phyloP scores from a whole-genome alignment of 352 stramenopile genomes.

The Thraustotheca clavata region DNA sequence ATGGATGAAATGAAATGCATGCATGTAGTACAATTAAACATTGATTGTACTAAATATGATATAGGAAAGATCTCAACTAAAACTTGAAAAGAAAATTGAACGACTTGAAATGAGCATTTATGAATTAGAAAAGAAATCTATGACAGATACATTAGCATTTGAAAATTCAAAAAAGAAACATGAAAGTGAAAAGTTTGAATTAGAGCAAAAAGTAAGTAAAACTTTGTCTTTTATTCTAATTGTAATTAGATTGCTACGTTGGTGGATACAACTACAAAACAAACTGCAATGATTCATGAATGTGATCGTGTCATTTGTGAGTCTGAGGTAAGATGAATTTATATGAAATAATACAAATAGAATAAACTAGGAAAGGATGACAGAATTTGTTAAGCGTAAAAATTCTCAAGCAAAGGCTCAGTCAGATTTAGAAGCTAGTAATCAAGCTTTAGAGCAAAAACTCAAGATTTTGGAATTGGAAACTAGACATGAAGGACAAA shows the following conservation, averaged over 20 bases:
- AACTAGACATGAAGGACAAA: neutral
- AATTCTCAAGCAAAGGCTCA: neutral
- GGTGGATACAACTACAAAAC: slow-evolving; percentile 45
- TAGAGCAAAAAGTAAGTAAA: slow-evolving; percentile 1
- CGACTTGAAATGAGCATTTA: neutral
- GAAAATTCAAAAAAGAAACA: neutral
- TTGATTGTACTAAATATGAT: neutral
- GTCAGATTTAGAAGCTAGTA: neutral
- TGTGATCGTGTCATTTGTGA: slow-evolving; percentile 51
- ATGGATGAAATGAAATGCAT: slow-evolving; percentile 2
- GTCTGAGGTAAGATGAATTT: slow-evolving; percentile 21
- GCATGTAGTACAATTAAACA: neutral
- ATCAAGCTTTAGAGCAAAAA: slow-evolving; percentile 3
- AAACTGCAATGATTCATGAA: slow-evolving; percentile 68
- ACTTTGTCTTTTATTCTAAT: neutral
- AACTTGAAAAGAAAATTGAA: slow-evolving; percentile 13
- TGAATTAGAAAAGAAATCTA: slow-evolving; percentile 7
- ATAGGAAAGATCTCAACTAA: neutral
- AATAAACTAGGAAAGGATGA: slow-evolving; percentile 12
- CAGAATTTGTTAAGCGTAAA: slow-evolving; percentile 16
- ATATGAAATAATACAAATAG: neutral
- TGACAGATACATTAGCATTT: neutral
- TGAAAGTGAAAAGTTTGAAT: neutral
- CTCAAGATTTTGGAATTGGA: slow-evolving; percentile 6
- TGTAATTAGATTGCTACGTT: slow-evolving; percentile 24